Conservation (phyloP, 768 basidiomycete species). For the Mycena galopus region DNA sequence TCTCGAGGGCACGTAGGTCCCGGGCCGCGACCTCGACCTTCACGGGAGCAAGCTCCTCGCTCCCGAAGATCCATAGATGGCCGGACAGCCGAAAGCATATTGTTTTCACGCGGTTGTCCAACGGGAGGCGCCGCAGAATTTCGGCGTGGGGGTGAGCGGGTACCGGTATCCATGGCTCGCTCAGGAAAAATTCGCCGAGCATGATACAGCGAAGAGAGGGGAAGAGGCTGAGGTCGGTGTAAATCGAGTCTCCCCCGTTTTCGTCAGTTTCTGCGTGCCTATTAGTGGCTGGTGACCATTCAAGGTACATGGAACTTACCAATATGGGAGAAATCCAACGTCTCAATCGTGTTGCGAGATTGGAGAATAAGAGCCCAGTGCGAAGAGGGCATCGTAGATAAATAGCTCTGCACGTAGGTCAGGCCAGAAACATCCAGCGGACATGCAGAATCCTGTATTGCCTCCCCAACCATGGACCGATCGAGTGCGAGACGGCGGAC, state of each 20-base stretch:
- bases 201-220: not conserved
- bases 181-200: not conserved
- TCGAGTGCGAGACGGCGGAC: not conserved
- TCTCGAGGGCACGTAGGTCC: not conserved
- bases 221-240: slow-evolving; percentile 4
- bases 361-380: no score
- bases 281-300: no score
- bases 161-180: no score
- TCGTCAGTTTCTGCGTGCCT: no score
- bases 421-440: slow-evolving; percentile 1
- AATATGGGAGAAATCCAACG: no score
- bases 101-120: not conserved
- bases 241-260: no score
- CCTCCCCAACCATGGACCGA: not conserved
- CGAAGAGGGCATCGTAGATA: not conserved
- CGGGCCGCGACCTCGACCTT: not conserved
- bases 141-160: not conserved
- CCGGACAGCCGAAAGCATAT: not conserved
- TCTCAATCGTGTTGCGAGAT: no score
- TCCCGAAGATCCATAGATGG: not conserved
- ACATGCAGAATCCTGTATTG: not conserved
- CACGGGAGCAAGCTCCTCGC: not conserved
- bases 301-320: no score
- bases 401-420: not conserved
- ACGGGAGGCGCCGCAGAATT: not conserved